phyloP scores from a whole-genome alignment of 2,329 filamentous ascomycete genomes.

The Thermothelomyces thermophilus region DNA sequence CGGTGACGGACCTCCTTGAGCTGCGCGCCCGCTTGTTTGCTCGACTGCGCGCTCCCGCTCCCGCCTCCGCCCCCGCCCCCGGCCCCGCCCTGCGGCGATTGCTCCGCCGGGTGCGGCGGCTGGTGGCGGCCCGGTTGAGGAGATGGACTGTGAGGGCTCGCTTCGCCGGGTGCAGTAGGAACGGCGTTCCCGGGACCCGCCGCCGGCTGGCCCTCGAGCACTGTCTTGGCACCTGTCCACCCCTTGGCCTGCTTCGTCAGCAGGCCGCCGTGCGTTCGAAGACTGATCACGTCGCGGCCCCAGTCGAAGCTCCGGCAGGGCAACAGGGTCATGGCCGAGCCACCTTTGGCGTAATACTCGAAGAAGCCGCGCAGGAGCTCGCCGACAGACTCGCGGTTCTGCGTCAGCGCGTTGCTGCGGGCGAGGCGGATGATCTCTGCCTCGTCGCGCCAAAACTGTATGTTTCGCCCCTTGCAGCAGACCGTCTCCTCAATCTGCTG shows the following conservation, averaged over 20 bases:
- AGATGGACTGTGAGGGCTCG: background rate
- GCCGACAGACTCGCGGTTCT: conserved; percentile 64
- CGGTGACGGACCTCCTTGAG: conserved; percentile 68
- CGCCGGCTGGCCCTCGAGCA: conserved; percentile 41
- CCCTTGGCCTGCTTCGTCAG: conserved; percentile 70
- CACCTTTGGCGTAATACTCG: conserved; percentile 68
- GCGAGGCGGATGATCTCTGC: conserved; percentile 59
- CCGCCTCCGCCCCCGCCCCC: background rate
- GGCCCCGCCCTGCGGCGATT: background rate
- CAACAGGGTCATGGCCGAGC: conserved; percentile 45
- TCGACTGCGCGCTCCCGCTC: background rate
- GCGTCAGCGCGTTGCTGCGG: conserved; percentile 50
- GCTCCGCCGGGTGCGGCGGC: background rate
- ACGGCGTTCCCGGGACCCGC: conserved; percentile 3
- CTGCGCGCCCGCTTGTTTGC: conserved; percentile 24
- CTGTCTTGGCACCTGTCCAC: conserved; percentile 78
- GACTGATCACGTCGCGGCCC: conserved; percentile 70
- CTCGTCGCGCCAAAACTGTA: conserved; percentile 75
- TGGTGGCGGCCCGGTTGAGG: background rate
- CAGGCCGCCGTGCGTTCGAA: conserved; percentile 65
- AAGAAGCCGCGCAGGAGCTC: conserved; percentile 77
- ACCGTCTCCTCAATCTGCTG: conserved; percentile 35
- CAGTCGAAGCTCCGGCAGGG: conserved; percentile 63
- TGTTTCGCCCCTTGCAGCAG: conserved; percentile 57
- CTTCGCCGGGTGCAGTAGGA: background rate